Base-by-base conservation (phyloP, 192 early-diverging fungal genomes). In the Linnemannia zychae region DNA sequence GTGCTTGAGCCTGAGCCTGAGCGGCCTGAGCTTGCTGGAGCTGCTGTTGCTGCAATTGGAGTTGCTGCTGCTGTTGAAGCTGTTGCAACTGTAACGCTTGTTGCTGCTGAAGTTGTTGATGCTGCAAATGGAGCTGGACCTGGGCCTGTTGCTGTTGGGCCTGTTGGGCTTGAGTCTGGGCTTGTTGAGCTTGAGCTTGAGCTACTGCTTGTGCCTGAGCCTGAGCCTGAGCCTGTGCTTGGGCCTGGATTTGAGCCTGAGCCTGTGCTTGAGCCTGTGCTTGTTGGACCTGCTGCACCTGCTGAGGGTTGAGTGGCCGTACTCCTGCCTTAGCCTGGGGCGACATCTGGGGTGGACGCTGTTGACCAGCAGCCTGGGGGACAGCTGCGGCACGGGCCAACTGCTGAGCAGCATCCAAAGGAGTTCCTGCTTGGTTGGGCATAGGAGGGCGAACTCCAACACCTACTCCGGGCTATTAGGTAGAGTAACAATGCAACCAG, bases 261-360 rank as follows among this genome's bases (percentile, higher is more conserved):
- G 66, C 78, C 20, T 79, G 77, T 3, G 78, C 78, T 47, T 79
- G 73, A 15, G 69, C 74, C 44, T 87, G 80, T 2, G 67, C 77
- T 40, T 87, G 77, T 6, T 63, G 76, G 13, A 74, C 72, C 12
- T 76, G 76, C 44, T 84, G 82, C 22, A 79, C 67, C 24, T 85
- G 83, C 20, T 80, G 81, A 2, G 78, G 68, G 36, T 84, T 84
- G 31, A 83, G 74, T 13, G 87, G 87, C 44, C 81, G 57, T 22
- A 82, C 87, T 17, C 81, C 82, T 17, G 82, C 77, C 60, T 83
- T 88, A 17, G 71, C 50, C 50, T 82, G 87, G 5, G 87, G 80
- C 1, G 87, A 83, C 82, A 83, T 80, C 7, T 75, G 80, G 17
- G 87, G 68, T 0, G 74, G 72, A 52, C 84, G 74, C 46, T 81